Conservation (phyloP, 2,329 filamentous ascomycete genomes). For the Aspergillus awamori region DNA sequence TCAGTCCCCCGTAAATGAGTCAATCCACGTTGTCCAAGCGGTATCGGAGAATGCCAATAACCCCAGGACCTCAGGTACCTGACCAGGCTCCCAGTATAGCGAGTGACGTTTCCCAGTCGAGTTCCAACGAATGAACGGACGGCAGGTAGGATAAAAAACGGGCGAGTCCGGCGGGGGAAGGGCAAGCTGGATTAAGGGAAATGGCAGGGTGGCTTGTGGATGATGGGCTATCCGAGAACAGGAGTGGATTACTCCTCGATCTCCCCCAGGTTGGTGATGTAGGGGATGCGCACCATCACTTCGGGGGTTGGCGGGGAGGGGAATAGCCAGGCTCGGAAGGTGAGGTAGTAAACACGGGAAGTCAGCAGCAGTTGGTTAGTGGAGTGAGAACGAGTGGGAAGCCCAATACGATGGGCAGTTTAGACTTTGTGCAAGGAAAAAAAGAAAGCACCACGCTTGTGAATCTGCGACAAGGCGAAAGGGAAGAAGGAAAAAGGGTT, state of each 20-base stretch:
- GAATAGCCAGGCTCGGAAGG: constrained; percentile 12
- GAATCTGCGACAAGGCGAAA: constrained; percentile 8
- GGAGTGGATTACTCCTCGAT: constrained; percentile 20
- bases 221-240: constrained; percentile 9
- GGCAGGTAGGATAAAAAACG: not conserved
- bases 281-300: constrained; percentile 29
- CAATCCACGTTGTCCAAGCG: constrained; percentile 41
- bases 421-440: constrained; percentile 6
- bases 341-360: constrained; percentile 20
- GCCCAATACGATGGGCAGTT: constrained; percentile 13
- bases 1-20: constrained; percentile 41
- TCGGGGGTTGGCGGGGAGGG: constrained; percentile 21
- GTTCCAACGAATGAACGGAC: not conserved
- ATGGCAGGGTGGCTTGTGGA: not conserved
- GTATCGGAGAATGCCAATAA: constrained; percentile 12
- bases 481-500: not conserved
- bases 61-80: constrained; percentile 12
- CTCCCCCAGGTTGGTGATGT: constrained; percentile 20
- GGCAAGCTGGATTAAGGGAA: not conserved
- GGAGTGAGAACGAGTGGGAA: constrained; percentile 7
- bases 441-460: not conserved
- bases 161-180: not conserved
- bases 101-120: constrained; percentile 6
- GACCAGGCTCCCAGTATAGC: constrained; percentile 11
- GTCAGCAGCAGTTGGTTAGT: not conserved